Evolutionary conservation across 1,284 basidiomycete genomes (phyloP), one percentile per base, ranked within the genome.

Genomic region (Schizophyllum amplum): DNA sequence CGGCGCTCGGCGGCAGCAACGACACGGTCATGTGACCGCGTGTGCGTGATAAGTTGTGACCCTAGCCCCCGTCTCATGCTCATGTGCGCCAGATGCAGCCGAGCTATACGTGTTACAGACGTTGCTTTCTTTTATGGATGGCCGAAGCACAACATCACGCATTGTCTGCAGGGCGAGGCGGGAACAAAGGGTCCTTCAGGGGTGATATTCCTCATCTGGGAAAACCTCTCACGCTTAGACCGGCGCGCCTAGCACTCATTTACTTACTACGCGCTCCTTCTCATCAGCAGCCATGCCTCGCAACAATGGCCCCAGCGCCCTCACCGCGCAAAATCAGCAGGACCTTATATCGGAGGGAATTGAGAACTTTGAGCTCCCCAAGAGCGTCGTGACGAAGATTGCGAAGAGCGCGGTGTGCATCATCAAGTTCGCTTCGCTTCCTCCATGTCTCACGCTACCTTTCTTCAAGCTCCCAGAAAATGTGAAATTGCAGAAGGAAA

Each of bases 401-500:
- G 92, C 92, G 47, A 93, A 92, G 69, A 84, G 81, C 61, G 85
- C 82, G 24, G 82, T 86, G 63, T 56, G 80, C n/a, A n/a, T n/a
- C n/a, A n/a, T 70, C 23, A 50, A 50, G 48, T 9, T 11, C 9
- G 15, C 17, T 11, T 7, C 4, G 4, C 21, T 22, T 2, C 27
- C 7, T 27, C 51, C 15, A 53, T 24, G 49, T 20, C 46, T 56
- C 46, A 56, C 25, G 50, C 24, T n/a, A n/a, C n/a, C n/a, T 20
- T 11, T 20, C 51, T 24, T 57, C 3, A 58, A 94, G 92, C 75
- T 95, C 13, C 90, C 92, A 4, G 90, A 93, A 7, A 86, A 84
- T 62, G 81, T 87, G 4, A 93, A 94, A 67, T 71, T 96, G 59
- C 89, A 93, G 64, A 94, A 93, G 64, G 93, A 96, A 60, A 89